These are phyloP conservation scores for Cyclotella cryptica DNA, from an alignment of 108 stramenopile species.

Conservation along the genomic window DNA sequence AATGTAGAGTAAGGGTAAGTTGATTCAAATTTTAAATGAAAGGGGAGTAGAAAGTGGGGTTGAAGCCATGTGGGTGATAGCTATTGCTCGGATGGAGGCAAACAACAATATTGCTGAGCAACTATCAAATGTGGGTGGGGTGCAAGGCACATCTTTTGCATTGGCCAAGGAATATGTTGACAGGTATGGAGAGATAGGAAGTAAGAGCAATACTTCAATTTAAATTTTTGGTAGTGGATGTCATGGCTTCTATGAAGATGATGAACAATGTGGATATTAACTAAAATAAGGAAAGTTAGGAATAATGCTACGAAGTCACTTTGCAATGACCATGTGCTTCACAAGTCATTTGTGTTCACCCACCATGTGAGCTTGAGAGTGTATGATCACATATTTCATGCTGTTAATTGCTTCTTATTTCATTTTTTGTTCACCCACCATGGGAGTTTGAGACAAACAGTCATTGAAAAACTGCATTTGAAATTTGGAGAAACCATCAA, in stretches of 20 bases:
- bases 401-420: too few relatives aligned
- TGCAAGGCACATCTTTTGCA: conserved; percentile 91
- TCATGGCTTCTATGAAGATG: conserved; percentile 72
- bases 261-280: conserved; percentile 36
- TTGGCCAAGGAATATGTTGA: conserved; percentile 92
- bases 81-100: conserved; percentile 92
- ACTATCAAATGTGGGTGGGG: conserved; percentile 71
- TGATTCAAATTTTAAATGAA: conserved; percentile 92
- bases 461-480: too few relatives aligned
- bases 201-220: conserved; percentile 94
- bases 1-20: conserved; percentile 95
- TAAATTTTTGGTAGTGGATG: conserved; percentile 79
- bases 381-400: too few relatives aligned
- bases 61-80: conserved; percentile 84
- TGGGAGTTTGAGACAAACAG: too few relatives aligned
- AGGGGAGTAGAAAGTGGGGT: conserved; percentile 91
- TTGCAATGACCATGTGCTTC: neutral
- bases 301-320: neutral
- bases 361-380: too few relatives aligned
- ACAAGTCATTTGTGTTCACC: too few relatives aligned
- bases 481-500: too few relatives aligned
- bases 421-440: too few relatives aligned
- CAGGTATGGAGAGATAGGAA: conserved; percentile 98
- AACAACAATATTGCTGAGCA: conserved; percentile 70
- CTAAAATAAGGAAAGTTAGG: neutral